phyloP scores from a whole-genome alignment of 179 eudicot genomes.

The Beta lomatogona region DNA sequence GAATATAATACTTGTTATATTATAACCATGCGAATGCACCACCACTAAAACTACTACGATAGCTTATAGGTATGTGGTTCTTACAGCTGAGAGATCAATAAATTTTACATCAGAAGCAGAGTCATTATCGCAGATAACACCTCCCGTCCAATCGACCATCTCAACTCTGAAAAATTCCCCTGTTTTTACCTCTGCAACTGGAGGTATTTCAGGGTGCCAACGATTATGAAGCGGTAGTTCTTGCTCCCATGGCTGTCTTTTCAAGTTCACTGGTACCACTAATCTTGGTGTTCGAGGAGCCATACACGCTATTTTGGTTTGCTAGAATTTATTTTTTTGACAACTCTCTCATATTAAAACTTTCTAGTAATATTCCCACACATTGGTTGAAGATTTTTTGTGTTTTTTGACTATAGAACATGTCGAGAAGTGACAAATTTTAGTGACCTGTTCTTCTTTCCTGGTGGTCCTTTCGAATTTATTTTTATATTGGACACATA shows the following conservation, averaged over 20 bases:
- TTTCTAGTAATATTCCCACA: background rate
- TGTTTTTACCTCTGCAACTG: constrained; percentile 69
- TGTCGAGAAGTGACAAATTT: background rate
- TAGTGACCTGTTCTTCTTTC: constrained; percentile 11
- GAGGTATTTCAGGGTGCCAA: constrained; percentile 85
- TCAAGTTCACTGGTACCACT: constrained; percentile 61
- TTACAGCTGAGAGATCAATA: constrained; percentile 76
- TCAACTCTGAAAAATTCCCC: constrained; percentile 72
- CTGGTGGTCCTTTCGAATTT: constrained; percentile 18
- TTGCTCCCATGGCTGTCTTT: constrained; percentile 77
- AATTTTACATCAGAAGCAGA: constrained; percentile 74
- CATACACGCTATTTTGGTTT: constrained; percentile 33
- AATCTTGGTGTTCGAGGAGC: constrained; percentile 62
- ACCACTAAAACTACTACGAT: background rate
- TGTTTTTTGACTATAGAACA: background rate
- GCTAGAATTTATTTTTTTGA: background rate
- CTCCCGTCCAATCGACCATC: constrained; percentile 91
- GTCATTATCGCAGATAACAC: constrained; percentile 60
- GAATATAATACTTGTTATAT: no score
- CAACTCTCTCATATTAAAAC: background rate
- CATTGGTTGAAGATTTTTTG: background rate
- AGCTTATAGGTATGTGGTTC: constrained; percentile 22
- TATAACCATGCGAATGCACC: no score
- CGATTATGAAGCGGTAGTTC: constrained; percentile 79
- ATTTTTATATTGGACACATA: constrained; percentile 20